Evolutionary conservation across 768 basidiomycete genomes (phyloP), one percentile per base, ranked within the genome.

Genomic region (Pulveroboletus sp.): DNA sequence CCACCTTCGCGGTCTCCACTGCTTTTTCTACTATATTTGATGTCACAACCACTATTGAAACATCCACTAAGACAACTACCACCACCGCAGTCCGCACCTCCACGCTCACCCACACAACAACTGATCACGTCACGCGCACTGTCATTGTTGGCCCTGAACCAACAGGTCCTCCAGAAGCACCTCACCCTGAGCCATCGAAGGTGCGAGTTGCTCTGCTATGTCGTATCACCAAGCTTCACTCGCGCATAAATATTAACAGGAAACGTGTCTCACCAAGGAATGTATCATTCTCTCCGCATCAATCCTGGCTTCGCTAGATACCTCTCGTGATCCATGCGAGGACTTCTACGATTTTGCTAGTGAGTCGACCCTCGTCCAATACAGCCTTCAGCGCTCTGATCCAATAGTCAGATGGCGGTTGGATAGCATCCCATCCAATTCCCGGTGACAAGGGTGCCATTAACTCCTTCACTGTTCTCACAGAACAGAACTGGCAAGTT

Each of bases 341-440:
- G 86, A 93, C 69, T 96, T 97, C 67, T 97, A 93, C 63, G 80
- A 86, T 55, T 98, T 84, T 70, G 83, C 93, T 9, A 94, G 93
- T 94, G 61, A 60, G 90, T 83, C 8, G 11, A 32, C 46, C 30
- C 46, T 17, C 43, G 18, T 38, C 35, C 21, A 9, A 36, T 10
- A 39, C n/a, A 43, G 24, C 32, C 44, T 32, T 37, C 49, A 46
- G 35, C 39, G 18, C 17, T 6, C 56, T 57, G 17, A 53, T 15
- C 35, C 32, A 36, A 41, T 6, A 28, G 11, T 14, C 47, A 94
- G 90, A 86, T 62, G 90, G 91, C 15, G 93, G 93, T 11, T 99
- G 95, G 95, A 74, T 88, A 17, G 79, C 78, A 37, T 69, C 73
- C 0, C 83, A 98, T 64, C 87, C 90, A 30, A 76, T 99, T 38